A percentile compares a stretch with the other conserved stretches of the same genome.
These are phyloP conservation scores for Salix arbutifolia DNA, from an alignment of 345 rosid genomes.

Conservation along the genomic window DNA sequence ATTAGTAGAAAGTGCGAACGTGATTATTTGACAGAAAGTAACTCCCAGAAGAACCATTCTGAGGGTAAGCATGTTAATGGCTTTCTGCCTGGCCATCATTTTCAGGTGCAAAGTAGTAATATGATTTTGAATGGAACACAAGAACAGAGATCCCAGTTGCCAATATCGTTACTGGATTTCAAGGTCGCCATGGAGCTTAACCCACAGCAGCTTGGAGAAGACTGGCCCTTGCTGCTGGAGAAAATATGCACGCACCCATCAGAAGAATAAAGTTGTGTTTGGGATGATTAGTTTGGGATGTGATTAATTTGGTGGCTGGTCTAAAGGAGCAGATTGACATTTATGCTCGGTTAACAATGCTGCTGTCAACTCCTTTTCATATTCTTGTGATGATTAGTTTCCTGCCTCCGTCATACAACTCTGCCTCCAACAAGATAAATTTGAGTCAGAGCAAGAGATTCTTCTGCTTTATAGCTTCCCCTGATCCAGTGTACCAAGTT, in stretches of 20 bases:
- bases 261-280: constrained; percentile 16
- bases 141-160: constrained; percentile 13
- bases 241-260: constrained; percentile 27
- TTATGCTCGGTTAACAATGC: constrained; percentile 1
- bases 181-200: constrained; percentile 43
- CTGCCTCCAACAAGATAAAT: constrained; percentile 6
- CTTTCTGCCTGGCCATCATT: constrained; percentile 23
- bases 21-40: constrained; percentile 18
- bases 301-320: constrained; percentile 15
- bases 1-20: constrained; percentile 21
- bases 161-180: constrained; percentile 34
- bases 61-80: constrained; percentile 27
- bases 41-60: constrained; percentile 19
- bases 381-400: constrained; percentile 6
- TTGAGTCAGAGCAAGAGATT: constrained; percentile 3
- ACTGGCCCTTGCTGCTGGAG: constrained; percentile 50
- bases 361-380: background rate
- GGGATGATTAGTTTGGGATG: background rate
- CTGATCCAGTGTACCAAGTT: constrained; percentile 17
- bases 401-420: constrained; percentile 1
- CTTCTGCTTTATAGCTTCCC: constrained; percentile 6
- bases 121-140: constrained; percentile 16
- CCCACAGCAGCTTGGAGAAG: constrained; percentile 48
- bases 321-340: constrained; percentile 9
- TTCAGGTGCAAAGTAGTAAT: constrained; percentile 12